Base-by-base conservation (phyloP, 306 rosid species). In the Alnus rubra region DNA sequence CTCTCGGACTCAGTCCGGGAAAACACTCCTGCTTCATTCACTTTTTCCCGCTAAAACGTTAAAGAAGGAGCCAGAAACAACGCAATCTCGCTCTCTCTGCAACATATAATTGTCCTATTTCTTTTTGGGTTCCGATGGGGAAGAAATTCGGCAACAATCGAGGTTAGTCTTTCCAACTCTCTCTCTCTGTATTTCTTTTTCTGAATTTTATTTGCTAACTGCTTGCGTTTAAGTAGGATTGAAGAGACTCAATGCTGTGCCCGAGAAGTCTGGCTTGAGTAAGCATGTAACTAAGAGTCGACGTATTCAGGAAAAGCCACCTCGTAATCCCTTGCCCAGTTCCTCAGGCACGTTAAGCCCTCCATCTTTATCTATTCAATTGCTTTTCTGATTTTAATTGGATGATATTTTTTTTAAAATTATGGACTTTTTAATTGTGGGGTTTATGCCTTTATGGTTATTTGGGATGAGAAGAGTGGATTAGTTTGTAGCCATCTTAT, bases 321-420 rank as follows among this genome's bases (percentile, higher is more conserved):
- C 23, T 16, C 63, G 51, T 48, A 45, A 59, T 56, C 74, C 81
- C 44, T 47, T 79, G 16, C 60, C 77, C 1, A 73, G 65, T 68
- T 79, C 79, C 69, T 82, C 84, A 69, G 89, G 89, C 77, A 85
- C 53, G 84, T 49, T 64, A 9, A 13, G 4, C 45, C 52, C 45
- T 44, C 19, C 44, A 19, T 55, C 2, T 80, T 67, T 10, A 33
- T 45, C 0, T 37, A 49, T 49, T 49, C 74, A 8, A 11, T 19
- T 44, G 67, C 10, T 28, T 74, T 19, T 2, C 1, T 33, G 28
- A 19, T 10, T 4, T 8, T 8, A 15, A 16, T 45, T 44, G 28
- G 48, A 7, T 18, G 23, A 3, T 12, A 30, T 54, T 0, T 2
- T 23, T 9, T 52, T 54, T 54, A 33, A n/a, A 10, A 4, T 28